Conservation (phyloP, 768 basidiomycete species). For the Rhodotorula diobovata region DNA sequence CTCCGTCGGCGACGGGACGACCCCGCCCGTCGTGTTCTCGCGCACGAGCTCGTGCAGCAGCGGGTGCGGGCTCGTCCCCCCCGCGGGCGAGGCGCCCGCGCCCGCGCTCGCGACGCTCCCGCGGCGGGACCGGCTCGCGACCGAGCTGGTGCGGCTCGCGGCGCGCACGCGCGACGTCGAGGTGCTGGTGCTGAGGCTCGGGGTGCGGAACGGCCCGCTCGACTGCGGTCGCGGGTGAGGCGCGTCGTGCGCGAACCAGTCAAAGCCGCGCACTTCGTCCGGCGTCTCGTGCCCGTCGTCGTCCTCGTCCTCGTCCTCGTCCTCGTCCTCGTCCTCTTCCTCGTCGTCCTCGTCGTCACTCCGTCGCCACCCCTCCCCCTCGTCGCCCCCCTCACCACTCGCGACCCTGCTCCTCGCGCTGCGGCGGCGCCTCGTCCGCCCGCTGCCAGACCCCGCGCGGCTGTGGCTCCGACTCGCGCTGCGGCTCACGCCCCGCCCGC, state of each 20-base stretch:
- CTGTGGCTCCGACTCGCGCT: conserved; percentile 13
- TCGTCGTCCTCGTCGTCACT: background rate
- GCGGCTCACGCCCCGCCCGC: conserved; percentile 32
- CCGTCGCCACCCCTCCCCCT: background rate
- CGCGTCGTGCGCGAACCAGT: background rate
- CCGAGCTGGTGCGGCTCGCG: conserved; percentile 1
- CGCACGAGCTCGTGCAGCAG: conserved; percentile 26
- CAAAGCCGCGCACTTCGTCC: background rate
- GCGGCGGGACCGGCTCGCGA: background rate
- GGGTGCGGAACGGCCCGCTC: background rate
- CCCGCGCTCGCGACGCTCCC: background rate
- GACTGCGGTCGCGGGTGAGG: background rate
- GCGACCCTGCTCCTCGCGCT: too few species aligned
- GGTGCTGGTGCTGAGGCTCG: background rate
- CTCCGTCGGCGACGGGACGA: background rate
- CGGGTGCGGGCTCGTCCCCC: conserved; percentile 10
- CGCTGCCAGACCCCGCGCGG: conserved; percentile 3
- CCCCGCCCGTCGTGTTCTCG: conserved; percentile 34
- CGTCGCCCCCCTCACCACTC: background rate
- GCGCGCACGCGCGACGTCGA: background rate
- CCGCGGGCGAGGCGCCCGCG: background rate
- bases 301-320: background rate
- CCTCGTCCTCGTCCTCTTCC: background rate
- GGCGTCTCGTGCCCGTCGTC: background rate
- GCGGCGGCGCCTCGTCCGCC: background rate